A percentile compares a stretch with the other conserved stretches of the same genome.
Evolutionary conservation across 805 yeast genomes (phyloP).

Genomic region (Lipomyces anomalus): DNA sequence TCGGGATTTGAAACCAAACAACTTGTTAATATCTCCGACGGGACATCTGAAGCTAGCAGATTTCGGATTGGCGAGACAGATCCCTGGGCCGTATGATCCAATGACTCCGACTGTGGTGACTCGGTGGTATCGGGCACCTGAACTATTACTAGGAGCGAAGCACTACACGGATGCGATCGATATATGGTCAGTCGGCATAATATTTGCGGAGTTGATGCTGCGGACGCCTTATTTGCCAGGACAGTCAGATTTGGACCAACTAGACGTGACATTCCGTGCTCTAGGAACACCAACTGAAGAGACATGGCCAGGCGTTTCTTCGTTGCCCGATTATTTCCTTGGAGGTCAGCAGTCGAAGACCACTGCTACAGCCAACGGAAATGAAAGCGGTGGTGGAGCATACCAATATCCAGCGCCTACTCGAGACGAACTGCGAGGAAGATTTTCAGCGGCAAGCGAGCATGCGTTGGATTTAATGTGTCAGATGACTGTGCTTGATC

Average conservation of each 20-base stretch:
- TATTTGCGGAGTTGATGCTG: constrained; percentile 93
- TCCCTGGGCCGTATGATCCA: constrained; percentile 62
- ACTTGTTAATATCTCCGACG: constrained; percentile 74
- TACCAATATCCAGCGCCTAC: constrained; percentile 47
- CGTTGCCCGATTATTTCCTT: constrained; percentile 68
- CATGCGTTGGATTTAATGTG: constrained; percentile 80
- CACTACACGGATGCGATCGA: constrained; percentile 89
- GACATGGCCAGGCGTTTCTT: constrained; percentile 84
- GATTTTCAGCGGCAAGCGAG: constrained; percentile 56
- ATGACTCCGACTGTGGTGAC: constrained; percentile 94
- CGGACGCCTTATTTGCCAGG: constrained; percentile 95
- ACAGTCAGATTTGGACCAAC: constrained; percentile 78
- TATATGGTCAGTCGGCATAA: constrained; percentile 93
- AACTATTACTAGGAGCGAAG: constrained; percentile 76
- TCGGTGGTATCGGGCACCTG: constrained; percentile 97
- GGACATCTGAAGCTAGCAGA: constrained; percentile 93
- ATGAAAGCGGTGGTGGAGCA: constrained; percentile 14
- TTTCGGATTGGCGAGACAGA: constrained; percentile 89
- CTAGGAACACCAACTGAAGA: constrained; percentile 92
- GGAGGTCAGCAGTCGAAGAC: constrained; percentile 45
- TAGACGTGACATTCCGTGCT: constrained; percentile 90
- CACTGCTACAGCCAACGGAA: constrained; percentile 6
- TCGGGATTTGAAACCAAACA: constrained; percentile 43
- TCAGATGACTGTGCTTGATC: constrained; percentile 52
- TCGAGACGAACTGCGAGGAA: constrained; percentile 79